Percentiles rank a stretch among this genome's conserved stretches.
These are phyloP conservation scores for Lichenothelia convexa DNA, from an alignment of 495 filamentous ascomycete species.

Conservation along the genomic window DNA sequence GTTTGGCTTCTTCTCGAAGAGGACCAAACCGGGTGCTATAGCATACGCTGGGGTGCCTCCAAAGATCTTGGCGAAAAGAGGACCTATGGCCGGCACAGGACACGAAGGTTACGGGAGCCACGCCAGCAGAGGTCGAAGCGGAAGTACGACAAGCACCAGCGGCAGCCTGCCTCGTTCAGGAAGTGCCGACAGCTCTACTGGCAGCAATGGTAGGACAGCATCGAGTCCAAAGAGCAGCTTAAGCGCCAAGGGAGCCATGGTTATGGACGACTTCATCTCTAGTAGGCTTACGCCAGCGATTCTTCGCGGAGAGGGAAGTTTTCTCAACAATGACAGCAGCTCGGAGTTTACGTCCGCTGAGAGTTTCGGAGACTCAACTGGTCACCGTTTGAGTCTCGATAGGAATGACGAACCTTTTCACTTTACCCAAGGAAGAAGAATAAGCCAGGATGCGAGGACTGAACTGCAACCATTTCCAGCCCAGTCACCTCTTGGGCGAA, in stretches of 20 bases:
- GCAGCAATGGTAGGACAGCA: slow-evolving; percentile 21
- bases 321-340: slow-evolving; percentile 14
- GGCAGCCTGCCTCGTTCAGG: slow-evolving; percentile 34
- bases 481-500: too few species aligned
- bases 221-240: slow-evolving; percentile 35
- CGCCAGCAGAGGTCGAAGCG: slow-evolving; percentile 41
- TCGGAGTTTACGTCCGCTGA: too few species aligned
- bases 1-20: slow-evolving; percentile 63
- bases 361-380: too few species aligned
- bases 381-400: too few species aligned
- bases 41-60: slow-evolving; percentile 30
- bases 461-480: too few species aligned
- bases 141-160: slow-evolving; percentile 27
- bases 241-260: slow-evolving; percentile 31
- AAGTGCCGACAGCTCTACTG: slow-evolving; percentile 33
- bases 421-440: too few species aligned
- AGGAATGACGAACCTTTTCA: too few species aligned
- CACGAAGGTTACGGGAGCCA: slow-evolving; percentile 89
- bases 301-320: slow-evolving; percentile 59
- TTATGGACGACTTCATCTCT: slow-evolving; percentile 49
- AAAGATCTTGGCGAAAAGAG: slow-evolving; percentile 47
- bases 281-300: slow-evolving; percentile 74
- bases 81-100: slow-evolving; percentile 79
- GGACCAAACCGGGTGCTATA: slow-evolving; percentile 45
- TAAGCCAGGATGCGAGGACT: too few species aligned